Evolutionary conservation across 2,329 filamentous ascomycete species (phyloP), one percentile per base, ranked within the genome.

Genomic region (Pestalotiopsis sp.): DNA sequence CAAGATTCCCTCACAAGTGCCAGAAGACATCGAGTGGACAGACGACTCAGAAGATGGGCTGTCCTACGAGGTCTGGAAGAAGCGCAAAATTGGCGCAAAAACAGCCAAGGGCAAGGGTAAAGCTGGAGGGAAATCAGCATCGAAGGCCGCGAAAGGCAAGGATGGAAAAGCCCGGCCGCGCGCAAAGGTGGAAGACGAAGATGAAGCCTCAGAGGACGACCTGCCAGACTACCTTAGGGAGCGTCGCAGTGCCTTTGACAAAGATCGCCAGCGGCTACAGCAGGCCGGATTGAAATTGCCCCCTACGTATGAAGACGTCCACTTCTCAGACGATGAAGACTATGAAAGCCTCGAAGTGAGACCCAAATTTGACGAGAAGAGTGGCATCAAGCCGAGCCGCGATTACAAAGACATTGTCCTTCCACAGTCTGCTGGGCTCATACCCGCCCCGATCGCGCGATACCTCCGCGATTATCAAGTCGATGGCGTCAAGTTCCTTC

Each of bases 381-480:
- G 84, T 75, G 82, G 84, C 2, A 82, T 92, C 66, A 90, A 88
- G 65, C 91, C 93, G 0, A 91, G 88, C 41, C 87, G 91, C 14
- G 84, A 85, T 0, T 95, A 96, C 79, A 85, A 91, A 74, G 93
- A 97, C 71, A 91, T 97, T 62, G 84, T 88, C 60, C 84, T 98
- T 27, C 87, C 88, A 14, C 90, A 91, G 73, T 97, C 95, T 0
- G 87, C 89, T 0, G 95, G 95, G 0, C 77, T 94, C 3, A 94
- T 99, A 52, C 96, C 96, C 0, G 94, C 93, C 0, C 89, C 94
- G 0, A 93, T 98, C 66, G 95, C 95, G 0, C 95, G 96, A 77
- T 98, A 96, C 82, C 84, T 99, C 63, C 90, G 96, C 69, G 93
- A 95, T 71, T 99, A 99, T 75, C 96, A 99, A 78, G 85, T 98